Evolutionary conservation across 257 asterid genomes (phyloP), one percentile per base, ranked within the genome.

Genomic region (Echium plantagineum): DNA sequence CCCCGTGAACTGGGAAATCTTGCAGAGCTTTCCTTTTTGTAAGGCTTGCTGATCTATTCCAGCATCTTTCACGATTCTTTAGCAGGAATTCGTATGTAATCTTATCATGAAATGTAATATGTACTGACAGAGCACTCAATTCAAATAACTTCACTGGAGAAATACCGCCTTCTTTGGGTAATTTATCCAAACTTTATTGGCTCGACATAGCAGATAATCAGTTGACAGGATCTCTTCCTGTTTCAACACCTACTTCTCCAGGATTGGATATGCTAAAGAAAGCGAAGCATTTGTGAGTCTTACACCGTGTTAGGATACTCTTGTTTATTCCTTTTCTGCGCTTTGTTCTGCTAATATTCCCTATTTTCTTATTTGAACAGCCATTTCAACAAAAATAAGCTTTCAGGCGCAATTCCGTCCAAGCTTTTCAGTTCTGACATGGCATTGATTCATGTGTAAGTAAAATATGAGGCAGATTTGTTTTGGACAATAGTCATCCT

Each of bases 261-360:
- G 98, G 98, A 18, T 76, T 88, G 64, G 94, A 91, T 74, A 93
- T 75, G 61, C 90, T 91, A 35, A 85, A 80, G 78, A 88, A 76
- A 75, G 94, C 96, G 15, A 91, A 85, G 72, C 98, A 91, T 82
- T 88, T 91, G 98, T 91, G 66, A 85, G 96, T 68, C 48, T 24
- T 38, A 19, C 28, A 24, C 21, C 52, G 60, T 58, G 4, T 49
- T 21, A 57, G 12, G 21, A 35, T 13, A 21, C 15, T 5, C n/a
- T 21, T 59, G 28, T 13, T 58, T 0, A 21, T n/a, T n/a, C 52
- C 26, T 56, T 64, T 48, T 6, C 0, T 12, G 4, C 15, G 21
- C 8, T 21, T 60, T 47, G 30, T 0, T 69, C 68, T 15, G 12
- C 17, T 19, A 21, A 56, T n/a, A n/a, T n/a, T 59, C 7, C 5